These are phyloP conservation scores for Candida michaelii DNA, from an alignment of 805 yeast species.

Conservation along the genomic window DNA sequence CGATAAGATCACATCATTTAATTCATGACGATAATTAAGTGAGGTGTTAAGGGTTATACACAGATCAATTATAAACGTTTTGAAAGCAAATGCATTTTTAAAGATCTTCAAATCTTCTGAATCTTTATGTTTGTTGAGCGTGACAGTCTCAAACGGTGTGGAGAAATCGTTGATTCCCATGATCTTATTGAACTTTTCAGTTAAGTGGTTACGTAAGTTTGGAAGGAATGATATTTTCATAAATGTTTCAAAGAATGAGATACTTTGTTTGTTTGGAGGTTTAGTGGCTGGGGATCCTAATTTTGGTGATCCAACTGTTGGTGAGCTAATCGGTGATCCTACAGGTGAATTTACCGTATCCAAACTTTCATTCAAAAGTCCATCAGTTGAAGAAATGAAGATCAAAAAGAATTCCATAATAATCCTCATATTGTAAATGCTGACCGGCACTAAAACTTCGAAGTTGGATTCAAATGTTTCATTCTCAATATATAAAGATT, in stretches of 20 bases:
- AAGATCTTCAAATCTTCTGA: constrained; percentile 21
- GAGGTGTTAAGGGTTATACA: constrained; percentile 62
- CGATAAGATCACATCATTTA: constrained; percentile 45
- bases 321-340: background rate
- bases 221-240: constrained; percentile 67
- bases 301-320: background rate
- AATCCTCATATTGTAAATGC: constrained; percentile 76
- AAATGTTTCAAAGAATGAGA: constrained; percentile 57
- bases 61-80: constrained; percentile 45
- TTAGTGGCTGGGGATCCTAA: background rate
- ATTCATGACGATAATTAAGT: constrained; percentile 52
- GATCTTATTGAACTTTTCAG: constrained; percentile 5
- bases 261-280: constrained; percentile 19
- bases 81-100: constrained; percentile 47
- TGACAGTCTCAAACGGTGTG: constrained; percentile 1
- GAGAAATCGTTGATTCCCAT: constrained; percentile 5
- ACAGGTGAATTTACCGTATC: background rate
- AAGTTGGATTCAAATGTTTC: constrained; percentile 57
- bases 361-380: constrained; percentile 1
- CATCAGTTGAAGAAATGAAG: constrained; percentile 58
- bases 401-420: constrained; percentile 70
- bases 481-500: constrained; percentile 55
- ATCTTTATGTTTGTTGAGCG: background rate
- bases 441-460: constrained; percentile 65
- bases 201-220: constrained; percentile 57